Evolutionary conservation across 371 early-diverging fungal species (phyloP), one percentile per base, ranked within the genome.

Genomic region (Sporodiniella umbellata): DNA sequence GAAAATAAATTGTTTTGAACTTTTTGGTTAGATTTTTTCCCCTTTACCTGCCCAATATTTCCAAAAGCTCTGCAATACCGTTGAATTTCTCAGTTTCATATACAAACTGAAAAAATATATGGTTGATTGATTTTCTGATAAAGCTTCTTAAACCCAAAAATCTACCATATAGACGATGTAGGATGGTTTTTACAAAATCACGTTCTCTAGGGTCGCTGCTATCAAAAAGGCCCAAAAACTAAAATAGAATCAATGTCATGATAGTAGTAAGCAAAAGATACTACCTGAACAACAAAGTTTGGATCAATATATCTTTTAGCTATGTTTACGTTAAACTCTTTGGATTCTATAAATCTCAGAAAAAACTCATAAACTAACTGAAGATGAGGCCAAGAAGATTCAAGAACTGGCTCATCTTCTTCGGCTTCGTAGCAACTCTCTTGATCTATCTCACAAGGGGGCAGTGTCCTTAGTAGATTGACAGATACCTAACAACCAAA

Each of bases 131-230:
- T 53, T 90, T 72, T 25, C 98, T 82, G 51, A 98, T 96, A 62
- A 94, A 96, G 15, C 96, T 95, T 26, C 98, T 81, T 47, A 96
- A 73, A 58, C 91, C 89, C 42, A 98, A 78, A 70, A 98, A 94
- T 70, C 97, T 98, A 39, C 98, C 98, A 62, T 98, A 98, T 17
- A 98, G 88, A 24, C 98, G 75, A 68, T 98, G 98, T 45, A 98
- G 72, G 6, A 94, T 96, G 5, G 98, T 98, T 60, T 98, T 98
- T 38, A 97, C 73, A 60, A 94, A 93, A 64, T 98, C 98, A 39
- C 98, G 85, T 78, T 98, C 98, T 42, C 97, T 83, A 11, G 96
- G 95, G 73, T 98, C 98, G 67, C 97, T 97, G 60, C 91, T 92
- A 68, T 98, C 96, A 70, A 98, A 98, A 8, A 98, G 70, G 22